Evolutionary conservation across 2,329 filamentous ascomycete genomes (phyloP), one percentile per base, ranked within the genome.

Genomic region (Xylariaceae sp.): DNA sequence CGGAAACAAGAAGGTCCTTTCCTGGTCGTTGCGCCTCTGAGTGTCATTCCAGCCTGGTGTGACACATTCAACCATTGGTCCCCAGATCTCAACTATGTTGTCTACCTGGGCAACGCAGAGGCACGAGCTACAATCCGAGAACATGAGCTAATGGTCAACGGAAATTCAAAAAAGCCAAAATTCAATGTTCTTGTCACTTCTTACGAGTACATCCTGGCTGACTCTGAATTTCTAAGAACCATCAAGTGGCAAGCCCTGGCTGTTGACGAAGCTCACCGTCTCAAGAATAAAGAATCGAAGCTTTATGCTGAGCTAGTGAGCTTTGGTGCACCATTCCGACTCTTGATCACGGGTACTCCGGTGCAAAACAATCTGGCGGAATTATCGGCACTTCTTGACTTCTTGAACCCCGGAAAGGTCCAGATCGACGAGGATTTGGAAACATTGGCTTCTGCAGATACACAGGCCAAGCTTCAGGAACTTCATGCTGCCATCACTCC

Each of bases 171-270:
- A 65, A 91, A 90, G 64, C 86, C 88, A 50, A 96, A 95, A 65
- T 98, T 98, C 75, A 93, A 98, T 59, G 90, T 95, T n/a, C 76
- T 98, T 25, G 81, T 98, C 48, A 98, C 93, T 1, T 97, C 93
- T 0, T 98, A 98, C 63, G 93, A 98, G 67, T 97, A 95, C 64
- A 93, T 96, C 46, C 76, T 96, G 38, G 80, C 83, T 46, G 93
- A 98, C 63, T 83, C 86, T 52, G 74, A 85, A 29, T 94, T 95
- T 61, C 70, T 98, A 29, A 85, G 85, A 48, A 84, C 86, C 52
- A 88, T 98, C 67, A 96, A 95, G 65, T 98, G 93, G 92, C 93
- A 98, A 64, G 93, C 93, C 46, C 83, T 98, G 64, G 90, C 88
- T 29, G 89, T 98, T 36, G 93, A 98, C 57, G 93, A 98, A 70